Conservation (phyloP, 495 filamentous ascomycete species). For the Neurospora tetraspora region DNA sequence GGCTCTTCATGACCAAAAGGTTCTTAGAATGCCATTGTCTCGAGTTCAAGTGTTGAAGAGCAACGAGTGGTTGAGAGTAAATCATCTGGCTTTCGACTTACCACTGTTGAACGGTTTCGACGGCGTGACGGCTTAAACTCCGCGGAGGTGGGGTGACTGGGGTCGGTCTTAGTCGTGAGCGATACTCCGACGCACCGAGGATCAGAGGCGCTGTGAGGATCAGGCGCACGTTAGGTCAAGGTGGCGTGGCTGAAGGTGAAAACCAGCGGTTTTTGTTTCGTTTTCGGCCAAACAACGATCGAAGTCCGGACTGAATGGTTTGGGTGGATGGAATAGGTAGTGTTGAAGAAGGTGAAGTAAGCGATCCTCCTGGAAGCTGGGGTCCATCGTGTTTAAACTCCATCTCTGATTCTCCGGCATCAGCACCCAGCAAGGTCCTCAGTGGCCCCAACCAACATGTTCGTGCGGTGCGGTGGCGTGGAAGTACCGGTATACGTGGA, state of each 20-base stretch:
- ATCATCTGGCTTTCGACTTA: slow-evolving; percentile 10
- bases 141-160: neutral
- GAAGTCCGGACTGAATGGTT: neutral
- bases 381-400: neutral
- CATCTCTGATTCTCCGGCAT: neutral
- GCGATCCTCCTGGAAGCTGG: neutral
- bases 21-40: slow-evolving; percentile 3
- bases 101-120: neutral
- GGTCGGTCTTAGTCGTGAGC: neutral
- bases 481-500: neutral
- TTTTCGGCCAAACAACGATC: slow-evolving; percentile 7
- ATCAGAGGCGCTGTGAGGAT: neutral
- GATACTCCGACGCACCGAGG: neutral
- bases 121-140: neutral
- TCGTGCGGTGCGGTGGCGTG: neutral
- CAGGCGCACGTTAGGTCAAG: slow-evolving; percentile 21
- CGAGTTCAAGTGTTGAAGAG: slow-evolving; percentile 6
- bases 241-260: slow-evolving; percentile 6
- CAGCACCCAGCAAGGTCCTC: neutral
- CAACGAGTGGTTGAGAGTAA: slow-evolving; percentile 11
- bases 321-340: neutral
- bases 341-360: neutral
- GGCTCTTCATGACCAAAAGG: no score
- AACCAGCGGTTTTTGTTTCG: slow-evolving; percentile 14
- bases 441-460: neutral